Evolutionary conservation across 495 filamentous ascomycete genomes (phyloP).

Genomic region (Lichina pygmaea): DNA sequence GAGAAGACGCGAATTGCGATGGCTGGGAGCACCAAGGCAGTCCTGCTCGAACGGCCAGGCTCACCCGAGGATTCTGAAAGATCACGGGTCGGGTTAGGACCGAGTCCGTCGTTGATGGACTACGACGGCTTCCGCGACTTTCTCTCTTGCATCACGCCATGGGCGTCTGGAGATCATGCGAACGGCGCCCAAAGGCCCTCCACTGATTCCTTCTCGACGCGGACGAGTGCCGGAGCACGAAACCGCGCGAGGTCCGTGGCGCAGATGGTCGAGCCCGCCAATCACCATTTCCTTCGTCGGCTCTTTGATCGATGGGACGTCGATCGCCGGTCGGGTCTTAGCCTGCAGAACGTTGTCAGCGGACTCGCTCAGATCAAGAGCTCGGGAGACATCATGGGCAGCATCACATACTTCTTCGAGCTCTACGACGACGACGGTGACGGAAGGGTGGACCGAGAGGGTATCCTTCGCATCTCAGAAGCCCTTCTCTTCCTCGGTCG

Average conservation of each 20-base stretch:
- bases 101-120: slow-evolving; percentile 76
- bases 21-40: slow-evolving; percentile 14
- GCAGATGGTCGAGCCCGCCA: slow-evolving; percentile 52
- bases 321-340: slow-evolving; percentile 45
- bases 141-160: slow-evolving; percentile 61
- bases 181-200: neutral
- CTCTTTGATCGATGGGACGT: slow-evolving; percentile 74
- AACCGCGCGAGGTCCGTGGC: slow-evolving; percentile 29
- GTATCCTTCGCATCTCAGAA: slow-evolving; percentile 84
- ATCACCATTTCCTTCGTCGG: slow-evolving; percentile 85
- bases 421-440: slow-evolving; percentile 83
- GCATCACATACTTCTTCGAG: slow-evolving; percentile 91
- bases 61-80: slow-evolving; percentile 22
- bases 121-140: slow-evolving; percentile 91
- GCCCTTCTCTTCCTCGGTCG: slow-evolving; percentile 78
- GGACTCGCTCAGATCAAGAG: slow-evolving; percentile 80
- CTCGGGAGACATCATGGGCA: slow-evolving; percentile 82
- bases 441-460: slow-evolving; percentile 87
- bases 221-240: slow-evolving; percentile 11
- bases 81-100: slow-evolving; percentile 70
- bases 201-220: slow-evolving; percentile 11
- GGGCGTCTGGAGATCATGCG: slow-evolving; percentile 58
- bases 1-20: slow-evolving; percentile 34
- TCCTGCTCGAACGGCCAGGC: neutral
- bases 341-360: slow-evolving; percentile 69